Evolutionary conservation across 2,329 filamentous ascomycete species (phyloP), one percentile per base, ranked within the genome.

Genomic region (Clarireedia hainanense): DNA sequence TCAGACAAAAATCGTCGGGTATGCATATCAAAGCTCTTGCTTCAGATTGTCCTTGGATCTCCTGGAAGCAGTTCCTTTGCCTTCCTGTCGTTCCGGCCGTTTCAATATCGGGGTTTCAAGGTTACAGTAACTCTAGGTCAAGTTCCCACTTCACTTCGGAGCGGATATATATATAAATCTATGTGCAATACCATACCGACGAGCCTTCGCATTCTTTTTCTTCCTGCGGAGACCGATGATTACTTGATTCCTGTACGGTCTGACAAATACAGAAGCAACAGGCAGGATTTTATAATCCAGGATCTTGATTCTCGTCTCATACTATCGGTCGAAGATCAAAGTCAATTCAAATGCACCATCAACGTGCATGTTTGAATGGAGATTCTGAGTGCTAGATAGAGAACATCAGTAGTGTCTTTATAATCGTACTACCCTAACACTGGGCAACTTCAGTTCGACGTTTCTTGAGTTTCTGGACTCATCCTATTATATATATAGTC

Each of bases 401-500:
- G 7, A 23, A 6, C 39, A 48, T 23, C 37, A 23, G 37, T 54
- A 4, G 14, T 47, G 37, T 43, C 3, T 48, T 40, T 37, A 12
- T 48, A 9, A n/a, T 40, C 51, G 30, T 53, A 39, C 30, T 15
- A 42, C 48, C 36, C 52, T 49, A 15, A 49, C 17, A 37, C 36
- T 49, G 45, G 45, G 52, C 40, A 54, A 30, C 27, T 54, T 43
- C 24, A 54, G 20, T 26, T 36, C 14, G 27, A 37, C 15, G 30
- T 30, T 42, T 46, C 37, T 15, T 24, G 39, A 15, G 20, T 39
- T 43, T 23, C 39, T 20, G 9, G 36, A 20, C 37, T 34, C 17
- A 49, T 55, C 52, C 46, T 55, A 50, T 55, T 23, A 43, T 49
- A 55, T 36, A 50, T 42, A 30, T 27, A 36, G 17, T n/a, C 30